A percentile compares a stretch with the other conserved stretches of the same genome.
Evolutionary conservation across 352 stramenopile species (phyloP).

Genomic region (Globisporangium barbulae): DNA sequence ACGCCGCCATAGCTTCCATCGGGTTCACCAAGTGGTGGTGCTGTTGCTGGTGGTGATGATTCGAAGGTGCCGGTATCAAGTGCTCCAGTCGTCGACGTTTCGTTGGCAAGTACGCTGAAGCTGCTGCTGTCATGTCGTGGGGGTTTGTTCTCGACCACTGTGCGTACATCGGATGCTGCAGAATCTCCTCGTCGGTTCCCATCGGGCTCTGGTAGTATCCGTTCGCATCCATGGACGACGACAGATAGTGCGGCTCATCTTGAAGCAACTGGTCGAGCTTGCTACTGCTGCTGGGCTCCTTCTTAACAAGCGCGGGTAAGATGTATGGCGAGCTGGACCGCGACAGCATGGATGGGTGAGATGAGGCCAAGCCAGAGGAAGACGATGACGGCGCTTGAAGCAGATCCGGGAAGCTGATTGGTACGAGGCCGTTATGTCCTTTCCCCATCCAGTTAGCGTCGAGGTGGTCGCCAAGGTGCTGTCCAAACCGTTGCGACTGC

Average conservation of each 20-base stretch:
- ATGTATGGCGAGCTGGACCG: slow-evolving; percentile 17
- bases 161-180: slow-evolving; percentile 28
- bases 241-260: slow-evolving; percentile 32
- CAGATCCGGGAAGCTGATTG: slow-evolving; percentile 13
- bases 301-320: slow-evolving; percentile 8
- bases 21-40: slow-evolving; percentile 25
- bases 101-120: slow-evolving; percentile 12
- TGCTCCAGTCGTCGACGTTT: slow-evolving; percentile 15
- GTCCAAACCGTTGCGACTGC: slow-evolving; percentile 1
- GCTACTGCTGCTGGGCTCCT: slow-evolving; percentile 4
- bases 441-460: slow-evolving; percentile 7
- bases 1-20: slow-evolving; percentile 26
- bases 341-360: slow-evolving; percentile 11
- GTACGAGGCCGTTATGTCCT: neutral
- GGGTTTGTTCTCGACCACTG: slow-evolving; percentile 19
- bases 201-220: slow-evolving; percentile 53
- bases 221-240: slow-evolving; percentile 23
- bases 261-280: slow-evolving; percentile 62
- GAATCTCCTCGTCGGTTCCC: slow-evolving; percentile 46
- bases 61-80: neutral
- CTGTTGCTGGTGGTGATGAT: neutral
- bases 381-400: neutral
- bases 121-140: slow-evolving; percentile 6
- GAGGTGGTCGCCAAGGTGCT: slow-evolving; percentile 12
- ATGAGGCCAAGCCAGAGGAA: neutral